Base-by-base conservation (phyloP, 2,329 filamentous ascomycete genomes). In the Cladosporium sp. region DNA sequence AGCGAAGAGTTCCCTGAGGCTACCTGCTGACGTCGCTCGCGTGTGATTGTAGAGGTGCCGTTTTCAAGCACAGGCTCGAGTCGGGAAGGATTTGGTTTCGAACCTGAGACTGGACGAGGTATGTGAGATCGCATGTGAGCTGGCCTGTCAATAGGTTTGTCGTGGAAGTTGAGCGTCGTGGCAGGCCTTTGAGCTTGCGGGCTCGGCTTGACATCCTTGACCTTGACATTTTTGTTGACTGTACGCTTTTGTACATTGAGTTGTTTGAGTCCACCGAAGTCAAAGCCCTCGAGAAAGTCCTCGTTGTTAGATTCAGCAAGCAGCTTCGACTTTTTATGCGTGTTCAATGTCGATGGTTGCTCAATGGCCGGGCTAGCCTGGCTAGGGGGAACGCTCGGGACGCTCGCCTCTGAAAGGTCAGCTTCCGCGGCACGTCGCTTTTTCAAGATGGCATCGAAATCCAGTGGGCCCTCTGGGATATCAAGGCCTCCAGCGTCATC, bases 41-140 rank as follows among this genome's bases (percentile, higher is more conserved):
- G 82, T 73, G 57, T 86, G 72, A 70, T 82, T 81, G 57, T 82
- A 78, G 88, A 82, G 3, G 84, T 89, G 44, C 90, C 90, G 57
- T 84, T 90, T 70, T 97, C 92, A 34, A 89, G 95, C 5, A 97
- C 90, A 18, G 92, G 90, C 64, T 95, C 92, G n/a, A 97, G 78
- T 15, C 86, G 85, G 9, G 87, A 87, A 11, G 57, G 52, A 15
- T 54, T 34, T 7, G 69, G 68, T 47, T 72, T 72, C 17, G 61
- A 66, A 13, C 70, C 63, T 4, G 84, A 80, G 50, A 85, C 77
- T 30, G 91, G 86, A 45, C 90, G 82, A 32, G 92, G 90, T 54
- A 96, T 86, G 51, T 90, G 85, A 29, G 90, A 93, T 22, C 64
- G 61, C 48, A 59, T 61, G 53, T 64, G 64, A 42, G 61, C 54